A percentile compares a stretch with the other conserved stretches of the same genome.
These are phyloP conservation scores for Taxawa tesnikishii DNA, from an alignment of 2,329 filamentous ascomycete genomes.

Conservation along the genomic window DNA sequence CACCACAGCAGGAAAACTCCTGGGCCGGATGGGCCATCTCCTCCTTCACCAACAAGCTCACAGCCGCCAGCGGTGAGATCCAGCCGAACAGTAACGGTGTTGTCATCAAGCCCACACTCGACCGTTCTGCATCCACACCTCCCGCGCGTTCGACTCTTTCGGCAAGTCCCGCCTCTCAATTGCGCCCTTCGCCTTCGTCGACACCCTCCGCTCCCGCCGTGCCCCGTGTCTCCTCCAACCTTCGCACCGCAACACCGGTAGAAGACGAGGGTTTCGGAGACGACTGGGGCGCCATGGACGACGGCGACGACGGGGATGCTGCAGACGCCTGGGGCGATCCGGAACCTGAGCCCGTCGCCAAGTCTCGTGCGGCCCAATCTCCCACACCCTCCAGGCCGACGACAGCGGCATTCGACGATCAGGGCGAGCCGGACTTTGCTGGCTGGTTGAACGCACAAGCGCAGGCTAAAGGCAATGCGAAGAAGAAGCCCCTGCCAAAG, in stretches of 20 bases:
- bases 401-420: slow-evolving; percentile 58
- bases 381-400: slow-evolving; percentile 9
- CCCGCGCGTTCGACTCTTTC: slow-evolving; percentile 9
- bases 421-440: slow-evolving; percentile 86
- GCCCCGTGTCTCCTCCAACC: slow-evolving; percentile 15
- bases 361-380: slow-evolving; percentile 12
- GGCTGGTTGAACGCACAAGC: slow-evolving; percentile 87
- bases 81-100: slow-evolving; percentile 43
- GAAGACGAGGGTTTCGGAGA: slow-evolving; percentile 50
- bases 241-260: slow-evolving; percentile 11
- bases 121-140: slow-evolving; percentile 40
- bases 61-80: slow-evolving; percentile 76
- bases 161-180: slow-evolving; percentile 5
- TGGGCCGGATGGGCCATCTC: slow-evolving; percentile 99
- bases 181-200: slow-evolving; percentile 5
- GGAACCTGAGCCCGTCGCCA: slow-evolving; percentile 28
- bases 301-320: slow-evolving; percentile 46
- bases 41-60: slow-evolving; percentile 91
- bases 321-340: slow-evolving; percentile 32
- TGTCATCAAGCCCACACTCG: slow-evolving; percentile 44
- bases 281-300: slow-evolving; percentile 58
- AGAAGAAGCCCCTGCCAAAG: slow-evolving; percentile 56
- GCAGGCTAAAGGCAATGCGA: slow-evolving; percentile 49
- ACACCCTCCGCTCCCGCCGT: slow-evolving; percentile 16
- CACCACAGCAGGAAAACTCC: slow-evolving; percentile 55